Evolutionary conservation across 208 protist species (phyloP), one percentile per base, ranked within the genome.

Genomic region (Trypanosoma theileri): DNA sequence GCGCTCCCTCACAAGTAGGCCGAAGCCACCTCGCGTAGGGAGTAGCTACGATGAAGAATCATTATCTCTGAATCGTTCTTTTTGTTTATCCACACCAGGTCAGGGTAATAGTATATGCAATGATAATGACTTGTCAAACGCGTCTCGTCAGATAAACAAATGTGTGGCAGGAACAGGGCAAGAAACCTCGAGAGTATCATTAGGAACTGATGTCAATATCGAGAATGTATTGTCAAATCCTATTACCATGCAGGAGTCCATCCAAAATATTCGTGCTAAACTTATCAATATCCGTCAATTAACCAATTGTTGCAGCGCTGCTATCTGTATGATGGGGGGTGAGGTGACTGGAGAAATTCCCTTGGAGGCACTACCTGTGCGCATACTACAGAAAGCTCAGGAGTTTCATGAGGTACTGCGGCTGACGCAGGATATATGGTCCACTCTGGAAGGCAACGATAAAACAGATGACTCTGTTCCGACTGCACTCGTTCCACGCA

Each of bases 331-430:
- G 0, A 65, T 68, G 24, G 51, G 58, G 14, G 58, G 65, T 26
- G 48, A 67, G 8, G 62, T 69, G n/a, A 28, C 51, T 4, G 71
- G 72, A 12, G 69, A 60, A 56, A 72, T 45, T 17, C 13, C 28
- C 14, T 1, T 64, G 10, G 57, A 63, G 22, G 52, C 46, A 46
- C 53, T 89, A 14, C 28, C 77, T 11, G 45, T 77, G 58, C 65
- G 73, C 41, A 72, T 89, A n/a, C 57, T 84, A 41, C 63, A 66
- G 46, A 35, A 22, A 19, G 80, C 77, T 12, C 63, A 75, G 7
- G 77, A 81, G 19, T 77, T 86, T 31, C 73, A 82, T 17, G 35
- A 64, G 11, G 77, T 75, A 28, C 67, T 79, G 44, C 52, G 69
- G 40, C 35, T 75, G 53, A 71, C 62, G 14, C 55, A 69, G 13